These are phyloP conservation scores for Spinacia oleracea DNA, from an alignment of 179 eudicot genomes.

Conservation along the genomic window DNA sequence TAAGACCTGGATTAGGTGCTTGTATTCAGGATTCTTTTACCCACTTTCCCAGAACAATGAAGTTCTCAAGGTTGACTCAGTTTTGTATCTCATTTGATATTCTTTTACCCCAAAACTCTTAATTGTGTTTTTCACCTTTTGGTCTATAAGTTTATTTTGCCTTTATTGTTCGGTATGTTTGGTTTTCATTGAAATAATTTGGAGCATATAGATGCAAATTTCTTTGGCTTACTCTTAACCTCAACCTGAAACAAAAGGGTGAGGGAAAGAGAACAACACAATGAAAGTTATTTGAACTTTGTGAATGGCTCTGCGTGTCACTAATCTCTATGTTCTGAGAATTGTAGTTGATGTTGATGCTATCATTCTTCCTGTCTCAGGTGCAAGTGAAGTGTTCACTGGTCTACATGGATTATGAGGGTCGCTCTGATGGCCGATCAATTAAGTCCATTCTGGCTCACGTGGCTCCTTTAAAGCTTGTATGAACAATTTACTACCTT, in stretches of 20 bases:
- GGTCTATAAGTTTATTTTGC: not conserved
- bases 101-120: not conserved
- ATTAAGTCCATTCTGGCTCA: slow-evolving; percentile 80
- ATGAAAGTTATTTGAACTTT: not conserved
- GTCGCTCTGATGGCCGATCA: slow-evolving; percentile 95
- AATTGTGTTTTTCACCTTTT: not conserved
- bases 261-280: not conserved
- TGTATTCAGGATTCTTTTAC: not conserved
- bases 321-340: not conserved
- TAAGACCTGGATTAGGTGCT: not conserved
- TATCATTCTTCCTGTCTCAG: slow-evolving; percentile 36
- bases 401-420: slow-evolving; percentile 90
- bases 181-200: not conserved
- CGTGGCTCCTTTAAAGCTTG: slow-evolving; percentile 94
- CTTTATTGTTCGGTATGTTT: not conserved
- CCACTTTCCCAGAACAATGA: not conserved
- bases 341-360: not conserved
- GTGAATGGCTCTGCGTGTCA: not conserved
- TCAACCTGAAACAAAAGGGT: not conserved
- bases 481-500: slow-evolving; percentile 31
- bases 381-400: slow-evolving; percentile 82
- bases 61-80: not conserved
- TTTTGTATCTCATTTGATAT: not conserved
- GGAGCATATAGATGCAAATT: not conserved
- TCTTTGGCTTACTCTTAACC: not conserved